Conservation (phyloP, 495 filamentous ascomycete species). For the Aeminium ludgeri region DNA sequence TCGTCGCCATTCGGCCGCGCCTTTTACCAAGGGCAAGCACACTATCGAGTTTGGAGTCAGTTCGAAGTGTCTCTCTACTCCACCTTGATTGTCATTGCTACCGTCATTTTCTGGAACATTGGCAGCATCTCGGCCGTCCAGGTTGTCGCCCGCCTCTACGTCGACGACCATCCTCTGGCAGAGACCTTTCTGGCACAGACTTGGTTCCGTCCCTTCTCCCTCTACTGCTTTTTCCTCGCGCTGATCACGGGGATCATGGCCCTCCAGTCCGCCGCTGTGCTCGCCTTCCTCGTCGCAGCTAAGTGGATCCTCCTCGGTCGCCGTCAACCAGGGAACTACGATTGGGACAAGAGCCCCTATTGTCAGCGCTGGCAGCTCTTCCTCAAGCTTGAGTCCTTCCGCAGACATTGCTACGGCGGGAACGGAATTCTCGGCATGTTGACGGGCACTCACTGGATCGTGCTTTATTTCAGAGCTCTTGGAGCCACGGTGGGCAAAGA, state of each 20-base stretch:
- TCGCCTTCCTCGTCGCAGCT: slow-evolving; percentile 22
- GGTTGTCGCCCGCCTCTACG: slow-evolving; percentile 7
- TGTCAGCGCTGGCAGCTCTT: slow-evolving; percentile 33
- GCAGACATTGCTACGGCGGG: slow-evolving; percentile 28
- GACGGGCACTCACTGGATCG: slow-evolving; percentile 27
- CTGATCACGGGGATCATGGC: slow-evolving; percentile 20
- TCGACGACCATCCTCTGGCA: background rate
- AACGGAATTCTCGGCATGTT: slow-evolving; percentile 29
- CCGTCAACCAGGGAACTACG: slow-evolving; percentile 27
- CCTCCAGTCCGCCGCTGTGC: slow-evolving; percentile 21
- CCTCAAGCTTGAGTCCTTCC: slow-evolving; percentile 28
- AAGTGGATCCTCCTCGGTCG: slow-evolving; percentile 31
- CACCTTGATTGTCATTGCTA: slow-evolving; percentile 20
- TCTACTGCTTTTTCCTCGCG: slow-evolving; percentile 21
- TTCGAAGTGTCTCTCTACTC: slow-evolving; percentile 29
- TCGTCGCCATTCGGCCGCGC: slow-evolving; percentile 28
- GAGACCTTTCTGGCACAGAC: background rate
- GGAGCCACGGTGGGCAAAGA: slow-evolving; percentile 30
- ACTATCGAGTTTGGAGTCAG: slow-evolving; percentile 27
- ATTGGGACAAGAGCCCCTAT: slow-evolving; percentile 32
- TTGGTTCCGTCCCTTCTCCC: slow-evolving; percentile 19
- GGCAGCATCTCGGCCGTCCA: slow-evolving; percentile 22
- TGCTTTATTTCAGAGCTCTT: slow-evolving; percentile 28
- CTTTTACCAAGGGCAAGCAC: slow-evolving; percentile 27
- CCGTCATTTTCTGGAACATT: slow-evolving; percentile 28